phyloP scores from a whole-genome alignment of 116 monocot genomes.

The Trichopus zeylanicus region DNA sequence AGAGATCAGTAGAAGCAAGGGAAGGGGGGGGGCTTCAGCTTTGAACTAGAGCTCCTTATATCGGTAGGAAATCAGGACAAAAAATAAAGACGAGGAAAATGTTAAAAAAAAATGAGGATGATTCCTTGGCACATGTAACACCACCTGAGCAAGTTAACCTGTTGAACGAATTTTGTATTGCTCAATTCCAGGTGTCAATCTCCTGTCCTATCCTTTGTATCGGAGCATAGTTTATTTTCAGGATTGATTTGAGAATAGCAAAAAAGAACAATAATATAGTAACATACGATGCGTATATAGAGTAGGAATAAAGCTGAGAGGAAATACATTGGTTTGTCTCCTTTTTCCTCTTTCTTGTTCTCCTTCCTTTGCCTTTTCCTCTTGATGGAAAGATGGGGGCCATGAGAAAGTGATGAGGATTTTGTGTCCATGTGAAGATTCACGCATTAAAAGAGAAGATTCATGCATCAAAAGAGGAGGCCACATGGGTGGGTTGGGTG shows the following conservation, averaged over 20 bases:
- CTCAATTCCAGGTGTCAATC: background rate
- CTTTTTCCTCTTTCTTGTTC: background rate
- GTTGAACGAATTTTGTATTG: background rate
- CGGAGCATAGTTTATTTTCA: background rate
- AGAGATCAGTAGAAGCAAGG: background rate
- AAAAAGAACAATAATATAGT: too few relatives aligned
- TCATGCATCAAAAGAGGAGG: constrained; percentile 1
- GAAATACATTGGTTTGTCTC: background rate
- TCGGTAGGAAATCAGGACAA: background rate
- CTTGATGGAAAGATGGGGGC: background rate
- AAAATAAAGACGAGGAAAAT: background rate
- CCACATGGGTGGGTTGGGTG: background rate
- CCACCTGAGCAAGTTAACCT: background rate
- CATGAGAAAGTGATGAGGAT: constrained; percentile 6
- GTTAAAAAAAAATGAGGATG: background rate
- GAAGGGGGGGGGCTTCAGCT: constrained; percentile 2
- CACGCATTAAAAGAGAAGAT: constrained; percentile 1
- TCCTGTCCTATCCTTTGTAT: constrained; percentile 1
- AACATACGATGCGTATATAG: background rate
- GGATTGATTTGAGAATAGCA: too few relatives aligned
- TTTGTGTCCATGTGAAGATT: background rate
- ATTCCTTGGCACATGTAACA: constrained; percentile 13
- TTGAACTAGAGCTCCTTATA: background rate
- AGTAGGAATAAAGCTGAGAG: background rate
- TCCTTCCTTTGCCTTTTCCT: background rate